These are phyloP conservation scores for Cordyceps militaris DNA, from an alignment of 2,329 filamentous ascomycete species.

Conservation along the genomic window DNA sequence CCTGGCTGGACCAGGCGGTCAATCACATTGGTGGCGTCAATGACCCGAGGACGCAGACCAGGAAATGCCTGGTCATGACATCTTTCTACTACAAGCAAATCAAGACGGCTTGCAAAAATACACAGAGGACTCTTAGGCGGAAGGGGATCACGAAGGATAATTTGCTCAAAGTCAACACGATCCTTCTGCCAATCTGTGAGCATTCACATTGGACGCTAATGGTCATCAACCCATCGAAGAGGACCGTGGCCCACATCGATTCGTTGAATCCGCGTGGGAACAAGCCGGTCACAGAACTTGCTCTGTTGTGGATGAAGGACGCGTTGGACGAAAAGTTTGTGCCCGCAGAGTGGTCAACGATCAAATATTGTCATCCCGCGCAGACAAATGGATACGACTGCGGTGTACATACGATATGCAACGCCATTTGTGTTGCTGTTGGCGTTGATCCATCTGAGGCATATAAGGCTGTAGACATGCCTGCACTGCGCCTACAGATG, in stretches of 20 bases:
- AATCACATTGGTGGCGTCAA: slow-evolving; percentile 50
- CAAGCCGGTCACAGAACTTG: slow-evolving; percentile 32
- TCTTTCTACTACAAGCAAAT: slow-evolving; percentile 60
- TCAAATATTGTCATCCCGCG: slow-evolving; percentile 40
- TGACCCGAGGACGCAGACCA: slow-evolving; percentile 38
- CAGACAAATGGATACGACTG: slow-evolving; percentile 68
- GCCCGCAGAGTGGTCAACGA: slow-evolving; percentile 52
- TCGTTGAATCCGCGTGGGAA: slow-evolving; percentile 45
- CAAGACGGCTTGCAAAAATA: slow-evolving; percentile 38
- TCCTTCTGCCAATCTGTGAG: slow-evolving; percentile 64
- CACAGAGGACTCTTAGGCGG: slow-evolving; percentile 50
- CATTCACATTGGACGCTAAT: slow-evolving; percentile 65
- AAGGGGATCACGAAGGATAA: slow-evolving; percentile 51
- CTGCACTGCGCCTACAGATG: slow-evolving; percentile 52
- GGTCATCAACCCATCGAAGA: slow-evolving; percentile 54
- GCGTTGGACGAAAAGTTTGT: slow-evolving; percentile 49
- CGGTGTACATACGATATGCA: slow-evolving; percentile 70
- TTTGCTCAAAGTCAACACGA: slow-evolving; percentile 56
- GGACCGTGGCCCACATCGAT: slow-evolving; percentile 62
- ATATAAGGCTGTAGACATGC: slow-evolving; percentile 49
- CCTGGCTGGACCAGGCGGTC: slow-evolving; percentile 51
- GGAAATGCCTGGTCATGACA: slow-evolving; percentile 55
- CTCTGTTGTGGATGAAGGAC: slow-evolving; percentile 48
- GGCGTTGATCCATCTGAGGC: slow-evolving; percentile 43
- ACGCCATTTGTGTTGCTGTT: slow-evolving; percentile 56